Conservation (phyloP, 176 grass and related monocot species). For the Zoysia japonica region DNA sequence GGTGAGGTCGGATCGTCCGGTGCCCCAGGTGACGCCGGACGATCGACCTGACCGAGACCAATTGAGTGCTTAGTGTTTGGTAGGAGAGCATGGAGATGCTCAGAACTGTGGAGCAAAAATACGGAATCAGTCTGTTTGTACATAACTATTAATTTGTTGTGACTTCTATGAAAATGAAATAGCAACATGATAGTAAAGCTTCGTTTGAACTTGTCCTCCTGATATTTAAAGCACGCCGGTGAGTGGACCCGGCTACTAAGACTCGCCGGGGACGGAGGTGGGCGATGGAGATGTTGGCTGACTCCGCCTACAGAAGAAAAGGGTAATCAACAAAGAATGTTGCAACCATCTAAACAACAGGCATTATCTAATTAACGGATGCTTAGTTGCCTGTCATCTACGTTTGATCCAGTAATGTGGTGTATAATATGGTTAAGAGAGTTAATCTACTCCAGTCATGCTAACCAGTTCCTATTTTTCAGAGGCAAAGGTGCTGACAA, state of each 20-base stretch:
- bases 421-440: background rate
- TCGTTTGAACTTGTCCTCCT: too few relatives aligned
- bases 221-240: too few relatives aligned
- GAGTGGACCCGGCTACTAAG: too few relatives aligned
- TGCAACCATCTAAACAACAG: background rate
- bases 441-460: background rate
- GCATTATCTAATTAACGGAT: background rate
- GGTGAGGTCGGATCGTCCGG: background rate
- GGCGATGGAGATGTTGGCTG: too few relatives aligned
- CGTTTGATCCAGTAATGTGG: background rate
- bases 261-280: too few relatives aligned
- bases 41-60: background rate
- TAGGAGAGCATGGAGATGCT: too few relatives aligned
- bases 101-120: too few relatives aligned
- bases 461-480: background rate
- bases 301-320: too few relatives aligned
- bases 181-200: too few relatives aligned
- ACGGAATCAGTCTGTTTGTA: too few relatives aligned
- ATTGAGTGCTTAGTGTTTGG: background rate
- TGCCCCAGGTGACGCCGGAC: background rate
- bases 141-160: too few relatives aligned
- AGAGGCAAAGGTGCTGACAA: slow-evolving; percentile 13
- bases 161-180: too few relatives aligned
- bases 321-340: background rate
- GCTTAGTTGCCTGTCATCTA: background rate